phyloP scores from a whole-genome alignment of 1,139 yeast genomes.

The Pichia sp. region DNA sequence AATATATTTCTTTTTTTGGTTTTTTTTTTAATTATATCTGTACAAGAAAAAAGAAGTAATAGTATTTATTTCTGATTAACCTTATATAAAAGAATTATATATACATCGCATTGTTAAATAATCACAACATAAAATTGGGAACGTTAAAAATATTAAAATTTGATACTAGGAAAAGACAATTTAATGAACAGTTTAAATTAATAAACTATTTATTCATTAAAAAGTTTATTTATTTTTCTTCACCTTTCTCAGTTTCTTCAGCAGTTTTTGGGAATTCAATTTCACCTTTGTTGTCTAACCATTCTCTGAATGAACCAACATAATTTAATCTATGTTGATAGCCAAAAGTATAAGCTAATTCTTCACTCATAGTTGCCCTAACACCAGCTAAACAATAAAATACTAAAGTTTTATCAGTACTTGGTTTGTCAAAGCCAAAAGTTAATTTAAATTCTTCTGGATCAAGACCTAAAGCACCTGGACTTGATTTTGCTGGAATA shows the following conservation, averaged over 20 bases:
- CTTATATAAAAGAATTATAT: too few species aligned
- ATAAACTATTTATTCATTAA: too few species aligned
- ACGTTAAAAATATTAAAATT: too few species aligned
- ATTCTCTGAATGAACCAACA: constrained; percentile 79
- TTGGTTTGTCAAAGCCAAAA: constrained; percentile 83
- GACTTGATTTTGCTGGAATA: constrained; percentile 84
- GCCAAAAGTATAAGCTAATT: constrained; percentile 84
- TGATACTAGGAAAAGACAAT: too few species aligned
- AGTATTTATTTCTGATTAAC: too few species aligned
- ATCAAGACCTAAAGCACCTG: constrained; percentile 83
- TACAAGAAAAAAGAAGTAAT: too few species aligned
- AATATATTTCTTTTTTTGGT: too few species aligned
- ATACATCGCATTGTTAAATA: too few species aligned
- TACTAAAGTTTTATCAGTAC: constrained; percentile 60
- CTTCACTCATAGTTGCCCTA: constrained; percentile 86
- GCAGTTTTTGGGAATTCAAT: constrained; percentile 35
- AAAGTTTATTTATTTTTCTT: too few species aligned
- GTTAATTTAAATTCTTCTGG: constrained; percentile 72
- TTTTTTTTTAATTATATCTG: too few species aligned
- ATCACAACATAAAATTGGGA: too few species aligned
- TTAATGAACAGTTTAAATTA: too few species aligned
- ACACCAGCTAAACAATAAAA: constrained; percentile 94
- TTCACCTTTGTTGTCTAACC: constrained; percentile 42
- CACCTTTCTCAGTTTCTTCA: background rate
- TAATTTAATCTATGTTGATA: constrained; percentile 73